Evolutionary conservation across 192 early-diverging fungal genomes (phyloP).

Genomic region (Diversispora eburnea): DNA sequence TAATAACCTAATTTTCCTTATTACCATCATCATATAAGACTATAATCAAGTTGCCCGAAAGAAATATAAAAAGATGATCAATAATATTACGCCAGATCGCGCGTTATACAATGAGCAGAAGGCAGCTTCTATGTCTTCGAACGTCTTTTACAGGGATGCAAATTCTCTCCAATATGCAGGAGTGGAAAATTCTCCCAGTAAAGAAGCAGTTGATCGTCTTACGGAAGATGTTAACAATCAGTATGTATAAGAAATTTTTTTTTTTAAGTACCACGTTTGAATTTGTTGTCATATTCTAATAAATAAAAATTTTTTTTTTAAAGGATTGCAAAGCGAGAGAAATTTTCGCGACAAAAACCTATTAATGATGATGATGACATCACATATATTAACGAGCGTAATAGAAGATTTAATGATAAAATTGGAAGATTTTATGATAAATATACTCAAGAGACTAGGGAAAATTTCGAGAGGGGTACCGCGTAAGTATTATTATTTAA

Average conservation of each 20-base stretch:
- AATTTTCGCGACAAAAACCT: conserved; percentile 60
- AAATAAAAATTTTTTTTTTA: conserved; percentile 26
- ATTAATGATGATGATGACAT: conserved; percentile 83
- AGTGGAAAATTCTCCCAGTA: conserved; percentile 55
- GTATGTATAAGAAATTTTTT: conserved; percentile 39
- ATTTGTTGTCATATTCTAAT: neutral
- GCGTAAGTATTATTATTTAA: conserved; percentile 37
- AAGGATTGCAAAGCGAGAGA: conserved; percentile 54
- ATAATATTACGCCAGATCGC: conserved; percentile 83
- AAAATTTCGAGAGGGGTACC: conserved; percentile 82
- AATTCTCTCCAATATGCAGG: conserved; percentile 65
- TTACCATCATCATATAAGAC: conserved; percentile 41
- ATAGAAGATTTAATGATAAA: conserved; percentile 95
- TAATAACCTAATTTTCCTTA: neutral
- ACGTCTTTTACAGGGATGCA: conserved; percentile 58
- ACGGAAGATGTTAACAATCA: conserved; percentile 73
- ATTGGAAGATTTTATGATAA: conserved; percentile 93
- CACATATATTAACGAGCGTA: conserved; percentile 96
- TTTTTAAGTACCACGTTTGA: neutral
- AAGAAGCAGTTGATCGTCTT: conserved; percentile 64
- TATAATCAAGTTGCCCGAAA: conserved; percentile 81
- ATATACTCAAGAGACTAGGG: conserved; percentile 90
- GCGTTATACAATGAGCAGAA: conserved; percentile 68
- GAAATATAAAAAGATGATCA: conserved; percentile 80
- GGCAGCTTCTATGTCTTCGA: conserved; percentile 31